A percentile compares a stretch with the other conserved stretches of the same genome.
Conservation (phyloP, 768 basidiomycete genomes). For the Tricholoma bakamatsutake region DNA sequence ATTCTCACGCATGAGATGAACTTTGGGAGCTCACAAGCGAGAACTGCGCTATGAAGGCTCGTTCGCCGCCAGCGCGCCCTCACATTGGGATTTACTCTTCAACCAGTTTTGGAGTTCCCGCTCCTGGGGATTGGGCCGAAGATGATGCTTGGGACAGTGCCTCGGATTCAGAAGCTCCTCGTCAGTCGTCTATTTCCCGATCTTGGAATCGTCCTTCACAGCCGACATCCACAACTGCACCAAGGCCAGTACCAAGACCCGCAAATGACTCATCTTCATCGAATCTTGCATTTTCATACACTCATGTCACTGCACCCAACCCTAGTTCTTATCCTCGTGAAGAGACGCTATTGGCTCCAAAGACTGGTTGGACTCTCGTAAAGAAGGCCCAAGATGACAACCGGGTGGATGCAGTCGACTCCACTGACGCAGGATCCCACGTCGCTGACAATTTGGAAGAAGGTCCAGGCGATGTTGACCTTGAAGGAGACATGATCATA, state of each 20-base stretch:
- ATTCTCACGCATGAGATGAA: constrained; percentile 15
- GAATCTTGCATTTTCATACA: constrained; percentile 74
- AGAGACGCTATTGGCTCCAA: constrained; percentile 30
- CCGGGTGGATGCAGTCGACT: constrained; percentile 12
- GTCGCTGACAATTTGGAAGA: constrained; percentile 22
- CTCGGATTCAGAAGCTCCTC: constrained; percentile 71
- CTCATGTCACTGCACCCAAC: constrained; percentile 69
- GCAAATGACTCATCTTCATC: constrained; percentile 51
- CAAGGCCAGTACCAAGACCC: constrained; percentile 49
- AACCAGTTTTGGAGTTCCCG: constrained; percentile 30
- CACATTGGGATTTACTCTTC: constrained; percentile 62
- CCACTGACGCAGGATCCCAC: constrained; percentile 9
- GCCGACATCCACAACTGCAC: constrained; percentile 32
- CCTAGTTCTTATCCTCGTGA: constrained; percentile 70
- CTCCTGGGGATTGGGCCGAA: constrained; percentile 63
- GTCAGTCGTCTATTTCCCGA: constrained; percentile 44
- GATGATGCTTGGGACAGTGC: constrained; percentile 85
- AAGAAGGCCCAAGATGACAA: constrained; percentile 28
- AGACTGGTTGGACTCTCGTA: constrained; percentile 78
- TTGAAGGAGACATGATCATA: constrained; percentile 72
- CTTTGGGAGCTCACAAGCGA: constrained; percentile 4
- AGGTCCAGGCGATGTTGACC: constrained; percentile 48
- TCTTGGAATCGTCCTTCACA: constrained; percentile 35
- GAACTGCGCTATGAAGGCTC: constrained; percentile 37
- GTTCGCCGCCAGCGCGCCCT: constrained; percentile 68